Evolutionary conservation across 164 flowering plant genomes (phyloP).

Genomic region (Taxillus chinensis): DNA sequence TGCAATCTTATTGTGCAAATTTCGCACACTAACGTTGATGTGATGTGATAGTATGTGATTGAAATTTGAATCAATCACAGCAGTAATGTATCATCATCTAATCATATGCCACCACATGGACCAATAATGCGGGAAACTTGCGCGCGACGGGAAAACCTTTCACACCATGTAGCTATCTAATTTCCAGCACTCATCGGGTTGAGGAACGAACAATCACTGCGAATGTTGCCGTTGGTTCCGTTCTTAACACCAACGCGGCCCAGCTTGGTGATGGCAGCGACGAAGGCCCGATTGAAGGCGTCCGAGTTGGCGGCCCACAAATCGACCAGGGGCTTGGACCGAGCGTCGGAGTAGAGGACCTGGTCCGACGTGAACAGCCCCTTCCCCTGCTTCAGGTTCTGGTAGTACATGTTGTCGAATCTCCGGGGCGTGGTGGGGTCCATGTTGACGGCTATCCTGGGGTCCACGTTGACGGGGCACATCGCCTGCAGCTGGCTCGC

Average conservation of each 20-base stretch:
- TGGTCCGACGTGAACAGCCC: conserved; percentile 88
- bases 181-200: conserved; percentile 6
- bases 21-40: too few species aligned
- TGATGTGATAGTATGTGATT: too few species aligned
- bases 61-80: too few species aligned
- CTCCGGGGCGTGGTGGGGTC: conserved; percentile 60
- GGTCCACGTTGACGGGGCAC: conserved; percentile 79
- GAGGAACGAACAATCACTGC: conserved; percentile 25
- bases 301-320: conserved; percentile 38
- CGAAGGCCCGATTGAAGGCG: conserved; percentile 48
- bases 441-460: conserved; percentile 64
- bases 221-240: conserved; percentile 40
- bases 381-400: conserved; percentile 55
- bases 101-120: too few species aligned
- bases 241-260: conserved; percentile 71
- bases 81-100: too few species aligned
- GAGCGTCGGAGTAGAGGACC: conserved; percentile 41
- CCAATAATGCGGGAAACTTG: too few species aligned
- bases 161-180: too few species aligned
- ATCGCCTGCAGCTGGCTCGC: conserved; percentile 32
- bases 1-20: too few species aligned
- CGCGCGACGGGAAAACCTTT: too few species aligned
- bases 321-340: conserved; percentile 52
- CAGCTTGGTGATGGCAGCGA: conserved; percentile 62
- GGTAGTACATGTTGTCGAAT: conserved; percentile 71